Conservation (phyloP, 768 basidiomycete genomes). For the Tricholoma sp. region DNA sequence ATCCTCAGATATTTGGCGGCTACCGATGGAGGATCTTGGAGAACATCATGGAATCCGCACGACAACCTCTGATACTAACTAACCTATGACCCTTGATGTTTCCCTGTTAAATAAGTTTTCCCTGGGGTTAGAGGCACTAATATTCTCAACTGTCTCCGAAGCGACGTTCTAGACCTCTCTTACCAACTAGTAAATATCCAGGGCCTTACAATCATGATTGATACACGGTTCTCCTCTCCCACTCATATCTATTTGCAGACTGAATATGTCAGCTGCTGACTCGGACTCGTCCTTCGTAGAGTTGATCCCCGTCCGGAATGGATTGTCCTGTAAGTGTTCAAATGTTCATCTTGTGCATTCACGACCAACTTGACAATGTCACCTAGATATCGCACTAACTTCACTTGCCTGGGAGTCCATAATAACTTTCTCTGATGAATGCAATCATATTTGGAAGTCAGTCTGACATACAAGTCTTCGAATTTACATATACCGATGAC, state of each 20-base stretch:
- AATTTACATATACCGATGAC: background rate
- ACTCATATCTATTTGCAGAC: background rate
- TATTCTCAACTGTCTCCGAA: too few species aligned
- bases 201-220: background rate
- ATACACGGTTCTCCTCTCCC: background rate
- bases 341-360: background rate
- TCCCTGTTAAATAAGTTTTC: background rate
- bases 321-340: background rate
- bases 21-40: too few species aligned
- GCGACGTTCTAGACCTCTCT: too few species aligned
- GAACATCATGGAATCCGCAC: too few species aligned
- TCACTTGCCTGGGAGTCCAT: conserved; percentile 9
- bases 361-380: background rate
- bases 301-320: background rate
- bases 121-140: background rate
- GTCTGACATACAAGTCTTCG: background rate
- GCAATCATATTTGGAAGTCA: conserved; percentile 9
- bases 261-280: background rate
- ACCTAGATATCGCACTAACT: conserved; percentile 4
- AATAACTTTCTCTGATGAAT: conserved; percentile 4
- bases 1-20: too few species aligned
- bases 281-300: background rate
- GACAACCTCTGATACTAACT: too few species aligned
- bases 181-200: too few species aligned
- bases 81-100: background rate